Conservation (phyloP, 2,329 filamentous ascomycete genomes). For the Verticillium nonalfalfae region DNA sequence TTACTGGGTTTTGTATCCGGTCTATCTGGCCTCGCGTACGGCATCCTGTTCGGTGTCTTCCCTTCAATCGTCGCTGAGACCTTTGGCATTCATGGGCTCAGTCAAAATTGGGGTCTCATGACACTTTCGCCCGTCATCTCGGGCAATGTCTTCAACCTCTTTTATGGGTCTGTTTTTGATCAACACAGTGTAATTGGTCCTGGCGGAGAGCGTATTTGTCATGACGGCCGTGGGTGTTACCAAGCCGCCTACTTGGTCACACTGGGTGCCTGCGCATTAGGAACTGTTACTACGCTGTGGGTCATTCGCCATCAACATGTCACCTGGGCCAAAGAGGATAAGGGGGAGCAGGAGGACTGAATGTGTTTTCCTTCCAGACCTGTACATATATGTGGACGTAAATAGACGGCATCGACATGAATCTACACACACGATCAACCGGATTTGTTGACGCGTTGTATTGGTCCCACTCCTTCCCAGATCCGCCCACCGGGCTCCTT, state of each 20-base stretch:
- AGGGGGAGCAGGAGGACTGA: constrained; percentile 30
- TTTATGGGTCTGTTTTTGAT: constrained; percentile 84
- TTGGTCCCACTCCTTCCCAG: too few species aligned
- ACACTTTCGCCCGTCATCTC: constrained; percentile 81
- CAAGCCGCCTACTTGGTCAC: constrained; percentile 74
- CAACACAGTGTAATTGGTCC: constrained; percentile 63
- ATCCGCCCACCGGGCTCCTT: too few species aligned
- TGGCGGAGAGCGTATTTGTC: constrained; percentile 67
- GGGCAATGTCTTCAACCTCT: constrained; percentile 86
- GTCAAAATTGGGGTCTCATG: constrained; percentile 96
- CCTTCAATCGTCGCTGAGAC: constrained; percentile 84
- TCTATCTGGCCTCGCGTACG: constrained; percentile 83
- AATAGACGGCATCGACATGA: too few species aligned
- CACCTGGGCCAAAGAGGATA: constrained; percentile 26
- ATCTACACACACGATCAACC: too few species aligned
- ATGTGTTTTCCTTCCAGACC: not conserved
- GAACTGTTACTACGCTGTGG: constrained; percentile 63
- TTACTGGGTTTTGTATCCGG: constrained; percentile 72
- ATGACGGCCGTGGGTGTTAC: constrained; percentile 76
- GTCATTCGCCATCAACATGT: constrained; percentile 56
- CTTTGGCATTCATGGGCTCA: constrained; percentile 84
- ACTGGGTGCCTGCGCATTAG: constrained; percentile 62
- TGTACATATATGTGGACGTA: too few species aligned
- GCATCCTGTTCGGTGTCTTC: constrained; percentile 89
- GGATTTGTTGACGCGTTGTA: too few species aligned